Evolutionary conservation across 2,329 filamentous ascomycete species (phyloP).

Genomic region (Fusarium anthophilum): DNA sequence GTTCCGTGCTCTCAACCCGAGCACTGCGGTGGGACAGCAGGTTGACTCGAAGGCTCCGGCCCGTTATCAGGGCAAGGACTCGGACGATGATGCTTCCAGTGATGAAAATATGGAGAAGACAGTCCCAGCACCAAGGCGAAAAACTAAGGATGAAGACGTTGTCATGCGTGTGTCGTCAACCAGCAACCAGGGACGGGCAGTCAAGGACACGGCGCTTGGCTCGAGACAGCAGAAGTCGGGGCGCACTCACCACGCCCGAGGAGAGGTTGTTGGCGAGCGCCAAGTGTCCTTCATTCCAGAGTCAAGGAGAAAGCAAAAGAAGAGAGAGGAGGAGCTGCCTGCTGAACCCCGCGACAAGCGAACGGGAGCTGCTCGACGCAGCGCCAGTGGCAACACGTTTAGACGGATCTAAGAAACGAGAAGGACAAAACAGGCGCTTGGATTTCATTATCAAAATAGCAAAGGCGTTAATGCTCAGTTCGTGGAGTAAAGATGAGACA

Average conservation of each 20-base stretch:
- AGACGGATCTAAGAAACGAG: constrained; percentile 65
- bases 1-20: constrained; percentile 90
- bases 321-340: constrained; percentile 42
- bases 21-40: constrained; percentile 65
- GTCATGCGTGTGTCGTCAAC: constrained; percentile 76
- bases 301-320: constrained; percentile 60
- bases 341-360: constrained; percentile 47
- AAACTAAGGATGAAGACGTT: constrained; percentile 53
- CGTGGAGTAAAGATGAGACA: constrained; percentile 37
- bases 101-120: constrained; percentile 51
- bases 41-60: constrained; percentile 48
- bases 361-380: constrained; percentile 63
- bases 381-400: constrained; percentile 80
- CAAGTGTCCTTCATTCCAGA: constrained; percentile 78
- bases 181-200: constrained; percentile 67
- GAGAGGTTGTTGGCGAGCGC: constrained; percentile 69
- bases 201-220: constrained; percentile 66
- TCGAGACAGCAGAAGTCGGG: constrained; percentile 62
- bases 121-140: constrained; percentile 32
- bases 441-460: constrained; percentile 36
- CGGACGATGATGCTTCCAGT: constrained; percentile 57
- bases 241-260: constrained; percentile 56
- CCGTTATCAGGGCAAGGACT: constrained; percentile 52
- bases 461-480: constrained; percentile 39
- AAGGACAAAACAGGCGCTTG: constrained; percentile 34